Evolutionary conservation across 2,329 filamentous ascomycete species (phyloP), one percentile per base, ranked within the genome.

Genomic region (Peltaster fructicola): DNA sequence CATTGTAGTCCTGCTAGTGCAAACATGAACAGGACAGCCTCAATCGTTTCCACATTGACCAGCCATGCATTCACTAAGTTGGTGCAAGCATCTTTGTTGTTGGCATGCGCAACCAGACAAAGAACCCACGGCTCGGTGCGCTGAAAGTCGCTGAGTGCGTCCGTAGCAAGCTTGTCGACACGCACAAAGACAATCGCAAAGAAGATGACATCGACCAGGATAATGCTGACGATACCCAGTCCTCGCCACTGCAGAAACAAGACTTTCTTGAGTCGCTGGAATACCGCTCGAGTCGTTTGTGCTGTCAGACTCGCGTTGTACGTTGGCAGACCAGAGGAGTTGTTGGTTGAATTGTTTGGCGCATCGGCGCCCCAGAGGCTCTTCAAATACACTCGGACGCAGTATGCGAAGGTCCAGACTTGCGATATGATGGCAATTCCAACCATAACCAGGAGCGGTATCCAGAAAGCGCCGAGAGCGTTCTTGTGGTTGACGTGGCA

Each of bases 401-500:
- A 95, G 57, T 98, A 95, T 8, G 63, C 61, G 35, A 61, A 85
- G 5, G 88, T 95, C 20, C 68, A 63, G 36, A 93, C 68, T 42
- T 93, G 88, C 16, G 84, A 63, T 28, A 93, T 58, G 39, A 81
- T 66, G 1, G 82, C 77, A 19, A 75, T 54, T 13, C 69, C 75
- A 16, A 80, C 68, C 41, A 95, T 76, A 4, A 73, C 67, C 37
- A 92, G 61, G 14, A 93, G 53, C 1, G 88, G 90, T 9, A 84
- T 80, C 85, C 85, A 95, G 44, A 92, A 80, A 45, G 76, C 77
- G 15, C 72, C 68, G 48, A 91, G 57, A 32, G 80, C 84, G 49
- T 91, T 68, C 28, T 68, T 56, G 50, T 91, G 80, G 57, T 95
- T 95, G 57, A 95, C 84, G 49, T 93, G 85, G 52, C 88, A 98